Evolutionary conservation across 2,329 filamentous ascomycete genomes (phyloP).

Genomic region (Fonsecaea erecta): DNA sequence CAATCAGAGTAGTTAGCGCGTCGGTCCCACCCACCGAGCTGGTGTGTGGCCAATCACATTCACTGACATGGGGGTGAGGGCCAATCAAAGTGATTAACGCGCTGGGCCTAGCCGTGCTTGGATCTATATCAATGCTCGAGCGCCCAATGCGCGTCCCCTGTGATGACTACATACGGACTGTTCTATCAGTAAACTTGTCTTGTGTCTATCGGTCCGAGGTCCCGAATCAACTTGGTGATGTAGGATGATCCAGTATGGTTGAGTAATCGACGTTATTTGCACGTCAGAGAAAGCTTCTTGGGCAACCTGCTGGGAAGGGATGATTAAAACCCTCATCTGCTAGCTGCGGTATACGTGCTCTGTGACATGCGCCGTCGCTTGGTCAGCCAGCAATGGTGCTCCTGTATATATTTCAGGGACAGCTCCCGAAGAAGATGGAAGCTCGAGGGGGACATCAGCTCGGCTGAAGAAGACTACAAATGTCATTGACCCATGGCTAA

Average conservation of each 20-base stretch:
- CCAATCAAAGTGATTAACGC: slow-evolving; percentile 1
- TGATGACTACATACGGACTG: not conserved
- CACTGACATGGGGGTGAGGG: too few relatives aligned
- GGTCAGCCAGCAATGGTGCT: not conserved
- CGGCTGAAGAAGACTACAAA: not conserved
- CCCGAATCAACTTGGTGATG: not conserved
- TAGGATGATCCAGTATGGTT: not conserved
- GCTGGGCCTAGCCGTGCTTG: not conserved
- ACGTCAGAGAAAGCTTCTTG: not conserved
- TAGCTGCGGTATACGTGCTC: too few relatives aligned
- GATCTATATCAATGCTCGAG: not conserved
- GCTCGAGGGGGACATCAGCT: slow-evolving; percentile 1
- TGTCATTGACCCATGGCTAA: not conserved
- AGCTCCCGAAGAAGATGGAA: not conserved
- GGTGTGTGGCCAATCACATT: too few relatives aligned
- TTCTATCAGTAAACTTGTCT: slow-evolving; percentile 1
- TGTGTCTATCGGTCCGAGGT: not conserved
- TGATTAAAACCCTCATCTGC: not conserved
- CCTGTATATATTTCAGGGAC: not conserved
- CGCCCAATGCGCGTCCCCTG: not conserved
- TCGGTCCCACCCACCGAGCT: not conserved
- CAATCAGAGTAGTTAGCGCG: not conserved
- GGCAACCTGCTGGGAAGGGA: not conserved
- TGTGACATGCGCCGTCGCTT: not conserved
- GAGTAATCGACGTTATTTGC: not conserved